Percentiles rank a stretch among this genome's conserved stretches.
Evolutionary conservation across 2,329 filamentous ascomycete genomes (phyloP).

Genomic region (Orbilia brochopaga): DNA sequence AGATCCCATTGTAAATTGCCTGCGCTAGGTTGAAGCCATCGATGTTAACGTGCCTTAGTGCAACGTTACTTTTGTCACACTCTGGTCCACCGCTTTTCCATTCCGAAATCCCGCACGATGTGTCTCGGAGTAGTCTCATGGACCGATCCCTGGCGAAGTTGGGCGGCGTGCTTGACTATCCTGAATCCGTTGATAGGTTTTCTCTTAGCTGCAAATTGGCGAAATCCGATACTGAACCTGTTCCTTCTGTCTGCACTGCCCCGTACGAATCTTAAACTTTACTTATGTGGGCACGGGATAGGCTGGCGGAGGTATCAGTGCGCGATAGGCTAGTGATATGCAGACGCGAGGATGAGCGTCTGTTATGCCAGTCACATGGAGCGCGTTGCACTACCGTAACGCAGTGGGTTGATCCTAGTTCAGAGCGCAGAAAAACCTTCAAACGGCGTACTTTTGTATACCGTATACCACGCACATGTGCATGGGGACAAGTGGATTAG

Average conservation of each 20-base stretch:
- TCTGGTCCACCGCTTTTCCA: slow-evolving; percentile 35
- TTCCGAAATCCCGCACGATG: slow-evolving; percentile 51
- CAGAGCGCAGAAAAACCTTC: slow-evolving; percentile 12
- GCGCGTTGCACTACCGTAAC: slow-evolving; percentile 40
- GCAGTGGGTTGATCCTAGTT: slow-evolving; percentile 37
- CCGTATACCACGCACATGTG: slow-evolving; percentile 1
- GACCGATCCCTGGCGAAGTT: background rate
- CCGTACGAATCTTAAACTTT: slow-evolving; percentile 4
- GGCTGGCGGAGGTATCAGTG: slow-evolving; percentile 42
- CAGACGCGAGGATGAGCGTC: slow-evolving; percentile 36
- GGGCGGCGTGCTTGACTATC: background rate
- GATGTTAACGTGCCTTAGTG: slow-evolving; percentile 25
- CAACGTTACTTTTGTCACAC: slow-evolving; percentile 45
- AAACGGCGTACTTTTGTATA: background rate
- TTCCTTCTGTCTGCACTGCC: slow-evolving; percentile 15
- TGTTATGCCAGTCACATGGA: slow-evolving; percentile 44
- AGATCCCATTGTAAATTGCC: slow-evolving; percentile 18
- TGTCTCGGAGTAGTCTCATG: slow-evolving; percentile 38
- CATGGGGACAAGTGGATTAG: background rate
- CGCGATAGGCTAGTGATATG: slow-evolving; percentile 46
- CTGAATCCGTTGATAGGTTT: slow-evolving; percentile 1
- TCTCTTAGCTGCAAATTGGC: slow-evolving; percentile 13
- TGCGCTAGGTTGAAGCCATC: slow-evolving; percentile 31
- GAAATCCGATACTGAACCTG: slow-evolving; percentile 30
- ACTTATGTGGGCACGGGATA: slow-evolving; percentile 23